Conservation (phyloP, 139 green algal genomes). For the Coelastrella sp. region DNA sequence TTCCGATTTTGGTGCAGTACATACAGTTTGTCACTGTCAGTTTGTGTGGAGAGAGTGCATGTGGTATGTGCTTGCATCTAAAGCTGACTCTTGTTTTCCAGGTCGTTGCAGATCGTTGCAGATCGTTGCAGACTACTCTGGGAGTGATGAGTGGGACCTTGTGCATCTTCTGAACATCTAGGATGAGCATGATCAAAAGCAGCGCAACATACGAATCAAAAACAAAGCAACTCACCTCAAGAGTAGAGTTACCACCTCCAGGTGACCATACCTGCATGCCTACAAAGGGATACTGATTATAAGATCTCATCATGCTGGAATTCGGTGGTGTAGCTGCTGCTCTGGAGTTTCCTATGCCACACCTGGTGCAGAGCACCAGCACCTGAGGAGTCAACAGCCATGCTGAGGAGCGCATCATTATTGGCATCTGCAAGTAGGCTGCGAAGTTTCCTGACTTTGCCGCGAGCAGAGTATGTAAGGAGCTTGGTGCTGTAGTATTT, state of each 20-base stretch:
- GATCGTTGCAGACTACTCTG: background rate
- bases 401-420: background rate
- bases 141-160: too few relatives aligned
- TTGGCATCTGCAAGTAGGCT: background rate
- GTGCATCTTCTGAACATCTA: too few relatives aligned
- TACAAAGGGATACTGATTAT: background rate
- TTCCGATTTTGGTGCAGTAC: too few relatives aligned
- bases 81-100: background rate
- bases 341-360: background rate
- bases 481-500: conserved; percentile 23
- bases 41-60: background rate
- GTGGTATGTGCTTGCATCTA: background rate
- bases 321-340: background rate
- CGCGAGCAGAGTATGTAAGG: conserved; percentile 2
- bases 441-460: conserved; percentile 12
- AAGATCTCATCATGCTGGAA: too few relatives aligned
- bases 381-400: background rate
- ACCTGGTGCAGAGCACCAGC: conserved; percentile 35
- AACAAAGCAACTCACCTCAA: conserved; percentile 22
- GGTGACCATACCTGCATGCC: conserved; percentile 42
- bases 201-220: too few relatives aligned
- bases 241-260: conserved; percentile 9
- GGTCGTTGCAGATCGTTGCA: background rate
- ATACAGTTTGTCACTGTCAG: background rate
- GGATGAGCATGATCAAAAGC: too few relatives aligned